phyloP scores from a whole-genome alignment of 169 alveolate genomes.

The Eimeria acervulina region DNA sequence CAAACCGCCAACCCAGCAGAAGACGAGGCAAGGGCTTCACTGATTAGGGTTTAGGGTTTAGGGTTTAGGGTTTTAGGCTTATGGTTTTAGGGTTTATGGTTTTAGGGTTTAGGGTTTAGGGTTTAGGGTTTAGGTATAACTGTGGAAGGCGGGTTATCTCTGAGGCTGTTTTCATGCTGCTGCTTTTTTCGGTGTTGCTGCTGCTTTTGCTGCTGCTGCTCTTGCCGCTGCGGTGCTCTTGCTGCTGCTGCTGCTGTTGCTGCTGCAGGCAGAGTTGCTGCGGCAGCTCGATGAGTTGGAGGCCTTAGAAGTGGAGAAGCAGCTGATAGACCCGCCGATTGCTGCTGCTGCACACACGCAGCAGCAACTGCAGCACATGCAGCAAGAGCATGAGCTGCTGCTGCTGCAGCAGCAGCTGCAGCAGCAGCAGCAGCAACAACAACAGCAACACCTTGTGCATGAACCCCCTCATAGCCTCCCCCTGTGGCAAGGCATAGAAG shows the following conservation, averaged over 20 bases:
- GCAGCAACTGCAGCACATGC: no score
- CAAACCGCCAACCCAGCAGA: background rate
- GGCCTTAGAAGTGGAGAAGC: constrained; percentile 35
- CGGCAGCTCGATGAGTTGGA: constrained; percentile 24
- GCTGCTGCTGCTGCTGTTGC: constrained; percentile 34
- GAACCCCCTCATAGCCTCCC: background rate
- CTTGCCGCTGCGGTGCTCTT: background rate
- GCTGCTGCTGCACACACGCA: background rate
- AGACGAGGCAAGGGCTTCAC: background rate
- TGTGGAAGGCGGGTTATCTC: background rate
- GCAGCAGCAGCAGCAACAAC: constrained; percentile 38
- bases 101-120: no score
- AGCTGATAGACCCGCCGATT: background rate
- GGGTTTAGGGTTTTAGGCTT: background rate
- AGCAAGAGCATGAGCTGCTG: constrained; percentile 8
- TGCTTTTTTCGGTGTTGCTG: background rate
- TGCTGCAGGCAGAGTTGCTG: constrained; percentile 48
- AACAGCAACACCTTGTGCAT: background rate
- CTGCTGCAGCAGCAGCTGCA: constrained; percentile 50
- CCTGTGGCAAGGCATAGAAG: background rate
- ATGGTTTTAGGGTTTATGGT: no score
- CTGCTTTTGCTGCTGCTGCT: background rate
- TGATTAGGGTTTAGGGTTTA: background rate
- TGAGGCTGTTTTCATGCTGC: background rate
- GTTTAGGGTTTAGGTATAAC: constrained; percentile 1